These are phyloP conservation scores for Verticillium nonalfalfae DNA, from an alignment of 2,329 filamentous ascomycete species.

Conservation along the genomic window DNA sequence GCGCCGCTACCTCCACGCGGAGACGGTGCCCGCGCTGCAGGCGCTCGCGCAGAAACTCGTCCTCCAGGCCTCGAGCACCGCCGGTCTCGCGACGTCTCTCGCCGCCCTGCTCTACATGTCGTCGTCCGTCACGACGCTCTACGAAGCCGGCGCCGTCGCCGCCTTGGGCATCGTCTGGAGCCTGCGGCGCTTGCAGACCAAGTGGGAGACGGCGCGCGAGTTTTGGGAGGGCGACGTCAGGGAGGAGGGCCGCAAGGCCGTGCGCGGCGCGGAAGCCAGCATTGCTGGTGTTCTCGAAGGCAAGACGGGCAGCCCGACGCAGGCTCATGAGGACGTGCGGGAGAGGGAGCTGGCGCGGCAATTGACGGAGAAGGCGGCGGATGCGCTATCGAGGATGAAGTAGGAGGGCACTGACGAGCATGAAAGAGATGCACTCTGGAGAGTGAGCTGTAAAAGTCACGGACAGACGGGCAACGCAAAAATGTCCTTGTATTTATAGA, in stretches of 20 bases:
- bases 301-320: constrained; percentile 13
- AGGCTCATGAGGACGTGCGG: constrained; percentile 16
- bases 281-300: constrained; percentile 39
- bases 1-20: constrained; percentile 58
- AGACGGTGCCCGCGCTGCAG: constrained; percentile 65
- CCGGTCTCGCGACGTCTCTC: constrained; percentile 52
- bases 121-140: constrained; percentile 43
- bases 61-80: constrained; percentile 67
- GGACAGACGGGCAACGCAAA: not conserved
- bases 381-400: constrained; percentile 40
- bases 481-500: not conserved
- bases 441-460: not conserved
- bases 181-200: constrained; percentile 51
- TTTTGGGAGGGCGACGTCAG: constrained; percentile 64
- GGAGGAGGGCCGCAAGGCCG: constrained; percentile 58
- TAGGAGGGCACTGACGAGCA: constrained; percentile 23
- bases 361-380: constrained; percentile 41
- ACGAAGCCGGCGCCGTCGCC: constrained; percentile 57
- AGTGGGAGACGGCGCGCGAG: constrained; percentile 52
- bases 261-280: constrained; percentile 48
- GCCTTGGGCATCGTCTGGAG: constrained; percentile 56
- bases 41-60: constrained; percentile 69
- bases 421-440: not conserved
- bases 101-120: constrained; percentile 52
- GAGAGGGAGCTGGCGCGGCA: constrained; percentile 33